These are phyloP conservation scores for Paecilomyces dactylethromorphus DNA, from an alignment of 2,329 filamentous ascomycete genomes.

Conservation along the genomic window DNA sequence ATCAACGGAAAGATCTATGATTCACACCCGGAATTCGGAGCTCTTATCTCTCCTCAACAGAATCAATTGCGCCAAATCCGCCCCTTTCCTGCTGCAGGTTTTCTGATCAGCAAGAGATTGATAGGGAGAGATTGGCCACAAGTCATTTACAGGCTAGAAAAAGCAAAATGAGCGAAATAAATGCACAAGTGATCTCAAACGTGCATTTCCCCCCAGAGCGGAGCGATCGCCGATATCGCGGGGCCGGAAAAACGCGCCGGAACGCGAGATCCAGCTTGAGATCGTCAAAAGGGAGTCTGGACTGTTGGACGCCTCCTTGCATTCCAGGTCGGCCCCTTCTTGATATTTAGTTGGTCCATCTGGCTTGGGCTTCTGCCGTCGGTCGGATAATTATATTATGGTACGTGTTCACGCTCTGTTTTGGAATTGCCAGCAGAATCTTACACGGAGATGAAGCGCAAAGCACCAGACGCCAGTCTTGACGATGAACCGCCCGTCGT, in stretches of 20 bases:
- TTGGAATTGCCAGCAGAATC: conserved; percentile 10
- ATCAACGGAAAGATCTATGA: neutral
- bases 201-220: neutral
- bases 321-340: neutral
- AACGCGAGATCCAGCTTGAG: neutral
- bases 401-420: conserved; percentile 7
- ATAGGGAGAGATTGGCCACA: neutral
- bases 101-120: neutral
- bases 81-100: neutral
- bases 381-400: neutral
- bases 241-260: conserved; percentile 21
- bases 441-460: conserved; percentile 35
- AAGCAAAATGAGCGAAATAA: neutral
- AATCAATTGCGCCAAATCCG: neutral
- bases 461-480: conserved; percentile 29
- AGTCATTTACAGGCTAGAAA: neutral
- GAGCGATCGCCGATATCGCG: conserved; percentile 20
- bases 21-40: neutral
- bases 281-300: neutral
- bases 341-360: neutral
- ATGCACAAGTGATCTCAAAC: neutral
- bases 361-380: neutral
- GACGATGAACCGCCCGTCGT: conserved; percentile 26
- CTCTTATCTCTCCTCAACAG: neutral
- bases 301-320: neutral